Evolutionary conservation across 352 stramenopile species (phyloP), one percentile per base, ranked within the genome.

Genomic region (Saprolegnia diclina): DNA sequence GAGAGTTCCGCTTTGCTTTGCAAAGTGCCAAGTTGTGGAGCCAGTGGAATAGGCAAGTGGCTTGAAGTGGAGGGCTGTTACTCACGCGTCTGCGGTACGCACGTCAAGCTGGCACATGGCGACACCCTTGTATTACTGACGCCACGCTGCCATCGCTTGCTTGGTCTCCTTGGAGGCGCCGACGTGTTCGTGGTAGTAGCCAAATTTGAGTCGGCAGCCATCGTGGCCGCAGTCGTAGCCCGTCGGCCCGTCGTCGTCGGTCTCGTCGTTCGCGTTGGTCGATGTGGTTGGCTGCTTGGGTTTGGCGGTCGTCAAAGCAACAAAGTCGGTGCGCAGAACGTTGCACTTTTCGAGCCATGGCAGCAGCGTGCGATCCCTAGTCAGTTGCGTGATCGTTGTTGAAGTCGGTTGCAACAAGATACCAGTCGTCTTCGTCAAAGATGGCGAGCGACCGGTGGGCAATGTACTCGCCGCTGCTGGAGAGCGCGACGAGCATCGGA

Each of bases 151-250:
- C 7, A 69, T 61, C 9, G 62, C 63, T 18, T 19, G 44, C 53
- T 69, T 69, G 4, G 63, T 48, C 26, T 59, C 63, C n/a, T 29
- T 24, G 6, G 63, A 69, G 1, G 63, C 5, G 46, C 63, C 63
- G n/a, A 69, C 45, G 53, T 69, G 63, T 38, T 69, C 63, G 53
- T 69, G 63, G 38, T 69, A 69, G 29, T 69, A 69, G 48, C 63
- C 63, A 38, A 53, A 42, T 16, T 52, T 52, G 19, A 69, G 53
- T 11, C 63, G 63, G 52, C 63, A 69, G 26, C 21, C 29, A 37
- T 69, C 63, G 18, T 42, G 42, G 38, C 63, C 63, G 38, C 63
- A 69, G 45, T 69, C 63, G 52, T 61, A 69, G 32, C 63, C 63
- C 19, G n/a, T 42, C 13, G 13, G 24, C 24, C 16, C 52, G 1